These are phyloP conservation scores for Corymbia calophylla DNA, from an alignment of 441 rosid species.

Conservation along the genomic window DNA sequence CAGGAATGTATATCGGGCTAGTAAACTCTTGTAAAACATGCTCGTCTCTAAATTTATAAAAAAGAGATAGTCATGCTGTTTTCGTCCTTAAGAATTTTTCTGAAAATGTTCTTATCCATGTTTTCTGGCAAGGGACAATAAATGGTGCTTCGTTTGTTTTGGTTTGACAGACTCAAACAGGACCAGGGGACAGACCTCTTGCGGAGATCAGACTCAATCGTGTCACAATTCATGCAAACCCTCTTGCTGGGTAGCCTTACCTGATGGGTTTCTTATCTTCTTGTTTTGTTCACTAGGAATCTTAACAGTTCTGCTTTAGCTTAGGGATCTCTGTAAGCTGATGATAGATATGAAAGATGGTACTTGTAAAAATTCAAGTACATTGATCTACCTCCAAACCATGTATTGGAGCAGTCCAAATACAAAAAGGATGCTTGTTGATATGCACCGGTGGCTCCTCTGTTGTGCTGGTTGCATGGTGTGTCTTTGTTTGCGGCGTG, in stretches of 20 bases:
- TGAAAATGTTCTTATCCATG: not conserved
- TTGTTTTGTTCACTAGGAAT: not conserved
- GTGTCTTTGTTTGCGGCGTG: not conserved
- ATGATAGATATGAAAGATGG: not conserved
- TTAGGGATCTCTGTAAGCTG: not conserved
- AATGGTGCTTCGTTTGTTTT: not conserved
- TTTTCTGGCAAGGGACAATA: not conserved
- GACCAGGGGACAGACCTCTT: constrained; percentile 83
- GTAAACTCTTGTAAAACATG: not conserved
- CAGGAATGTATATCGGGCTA: not conserved
- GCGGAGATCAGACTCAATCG: constrained; percentile 96
- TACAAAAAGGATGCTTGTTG: not conserved
- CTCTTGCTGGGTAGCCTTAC: constrained; percentile 66
- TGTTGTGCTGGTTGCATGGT: not conserved
- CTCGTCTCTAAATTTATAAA: not conserved
- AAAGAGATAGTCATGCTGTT: not conserved
- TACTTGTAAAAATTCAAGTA: not conserved
- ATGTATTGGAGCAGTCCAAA: not conserved
- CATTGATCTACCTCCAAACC: not conserved
- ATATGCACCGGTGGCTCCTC: not conserved
- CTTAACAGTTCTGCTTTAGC: not conserved
- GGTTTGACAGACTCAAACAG: constrained; percentile 75
- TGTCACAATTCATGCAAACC: constrained; percentile 89
- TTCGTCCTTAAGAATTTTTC: not conserved
- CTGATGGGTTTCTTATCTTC: not conserved